Percentiles rank a stretch among this genome's conserved stretches.
These are phyloP conservation scores for Saccharomycopsis sp. DNA, from an alignment of 805 yeast species.

Conservation along the genomic window DNA sequence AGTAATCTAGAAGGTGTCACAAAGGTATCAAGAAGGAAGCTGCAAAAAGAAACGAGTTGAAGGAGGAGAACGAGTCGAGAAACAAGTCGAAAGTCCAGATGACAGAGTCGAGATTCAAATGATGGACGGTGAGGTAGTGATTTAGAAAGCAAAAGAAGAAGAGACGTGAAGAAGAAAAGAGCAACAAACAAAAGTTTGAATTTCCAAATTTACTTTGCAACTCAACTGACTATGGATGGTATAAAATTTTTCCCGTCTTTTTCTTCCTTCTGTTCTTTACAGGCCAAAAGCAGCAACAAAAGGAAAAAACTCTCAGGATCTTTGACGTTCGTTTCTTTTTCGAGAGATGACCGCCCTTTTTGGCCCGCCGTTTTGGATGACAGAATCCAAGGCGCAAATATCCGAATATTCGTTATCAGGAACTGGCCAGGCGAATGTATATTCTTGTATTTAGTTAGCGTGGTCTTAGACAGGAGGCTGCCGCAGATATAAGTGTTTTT, in stretches of 20 bases:
- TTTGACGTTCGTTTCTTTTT: not conserved
- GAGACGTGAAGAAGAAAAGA: not conserved
- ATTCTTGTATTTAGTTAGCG: too few species aligned
- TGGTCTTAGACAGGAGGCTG: too few species aligned
- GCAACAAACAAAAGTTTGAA: not conserved
- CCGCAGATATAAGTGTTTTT: too few species aligned
- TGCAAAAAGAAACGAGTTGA: too few species aligned
- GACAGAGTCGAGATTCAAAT: not conserved
- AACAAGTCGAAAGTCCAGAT: not conserved
- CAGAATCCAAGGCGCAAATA: not conserved
- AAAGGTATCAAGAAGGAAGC: too few species aligned
- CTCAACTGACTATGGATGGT: not conserved
- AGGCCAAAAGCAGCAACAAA: not conserved
- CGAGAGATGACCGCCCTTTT: not conserved
- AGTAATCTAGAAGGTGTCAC: too few species aligned
- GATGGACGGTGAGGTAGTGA: not conserved
- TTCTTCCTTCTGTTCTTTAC: not conserved
- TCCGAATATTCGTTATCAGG: too few species aligned
- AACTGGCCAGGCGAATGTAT: too few species aligned
- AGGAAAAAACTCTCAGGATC: not conserved
- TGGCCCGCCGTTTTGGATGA: not conserved
- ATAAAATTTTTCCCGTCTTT: not conserved
- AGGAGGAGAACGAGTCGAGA: too few species aligned
- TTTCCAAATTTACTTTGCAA: not conserved
- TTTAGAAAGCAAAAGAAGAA: not conserved